Evolutionary conservation across 495 filamentous ascomycete genomes (phyloP).

Genomic region (Haplographium delicatum): DNA sequence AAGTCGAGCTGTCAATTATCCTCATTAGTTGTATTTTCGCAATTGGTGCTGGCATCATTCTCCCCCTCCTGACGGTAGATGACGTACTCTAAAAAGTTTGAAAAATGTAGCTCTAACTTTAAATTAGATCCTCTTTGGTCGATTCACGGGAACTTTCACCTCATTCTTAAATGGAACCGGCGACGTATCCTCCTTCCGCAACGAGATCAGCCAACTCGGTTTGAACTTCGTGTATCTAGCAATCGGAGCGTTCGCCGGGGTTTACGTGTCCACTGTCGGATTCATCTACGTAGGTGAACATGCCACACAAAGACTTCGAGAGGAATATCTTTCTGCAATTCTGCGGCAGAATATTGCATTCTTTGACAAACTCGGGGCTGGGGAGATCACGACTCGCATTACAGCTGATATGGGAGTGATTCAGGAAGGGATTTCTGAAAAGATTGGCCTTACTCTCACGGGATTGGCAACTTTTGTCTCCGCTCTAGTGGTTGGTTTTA

Average conservation of each 20-base stretch:
- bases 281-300: constrained; percentile 29
- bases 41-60: constrained; percentile 67
- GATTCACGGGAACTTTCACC: constrained; percentile 65
- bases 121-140: constrained; percentile 54
- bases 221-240: constrained; percentile 87
- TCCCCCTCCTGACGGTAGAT: constrained; percentile 78
- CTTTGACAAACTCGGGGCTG: constrained; percentile 33
- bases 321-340: constrained; percentile 32
- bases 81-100: background rate
- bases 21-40: constrained; percentile 55
- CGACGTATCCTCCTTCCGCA: constrained; percentile 47
- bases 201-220: constrained; percentile 48
- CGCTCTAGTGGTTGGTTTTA: constrained; percentile 80
- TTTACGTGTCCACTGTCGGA: constrained; percentile 75
- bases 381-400: constrained; percentile 82
- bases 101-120: background rate
- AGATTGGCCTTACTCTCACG: constrained; percentile 67
- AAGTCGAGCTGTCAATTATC: constrained; percentile 66
- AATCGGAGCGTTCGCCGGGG: constrained; percentile 70
- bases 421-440: constrained; percentile 82
- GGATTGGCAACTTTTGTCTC: constrained; percentile 73
- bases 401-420: constrained; percentile 82
- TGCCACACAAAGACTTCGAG: constrained; percentile 30
- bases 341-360: constrained; percentile 37
- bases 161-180: constrained; percentile 45